Conservation (phyloP, 495 filamentous ascomycete genomes). For the Hypoxylon cercidicola region DNA sequence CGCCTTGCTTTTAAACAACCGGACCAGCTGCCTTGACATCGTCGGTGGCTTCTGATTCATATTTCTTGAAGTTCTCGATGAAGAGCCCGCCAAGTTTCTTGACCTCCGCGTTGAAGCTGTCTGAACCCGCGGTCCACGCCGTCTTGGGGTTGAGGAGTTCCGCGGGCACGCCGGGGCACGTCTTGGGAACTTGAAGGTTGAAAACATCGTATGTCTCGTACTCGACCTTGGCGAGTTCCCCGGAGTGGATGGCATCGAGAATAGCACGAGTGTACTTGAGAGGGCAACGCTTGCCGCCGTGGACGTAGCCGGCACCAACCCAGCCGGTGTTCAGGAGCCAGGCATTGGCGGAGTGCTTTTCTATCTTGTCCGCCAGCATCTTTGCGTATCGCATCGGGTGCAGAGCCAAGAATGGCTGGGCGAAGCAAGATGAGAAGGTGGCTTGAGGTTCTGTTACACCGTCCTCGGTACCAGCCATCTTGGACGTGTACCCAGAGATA, state of each 20-base stretch:
- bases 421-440: constrained; percentile 99
- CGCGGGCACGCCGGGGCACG: constrained; percentile 83
- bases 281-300: constrained; percentile 97
- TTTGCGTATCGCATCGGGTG: constrained; percentile 99
- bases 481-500: constrained; percentile 99
- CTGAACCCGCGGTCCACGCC: constrained; percentile 82
- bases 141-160: constrained; percentile 95
- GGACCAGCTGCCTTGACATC: constrained; percentile 82
- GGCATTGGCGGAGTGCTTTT: constrained; percentile 92
- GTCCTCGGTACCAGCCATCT: constrained; percentile 99
- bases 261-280: constrained; percentile 99
- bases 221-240: constrained; percentile 87
- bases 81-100: constrained; percentile 88
- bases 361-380: constrained; percentile 98
- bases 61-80: constrained; percentile 97
- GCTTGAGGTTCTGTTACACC: constrained; percentile 96
- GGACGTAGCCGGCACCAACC: constrained; percentile 94
- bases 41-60: constrained; percentile 82
- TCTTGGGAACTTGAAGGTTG: constrained; percentile 91
- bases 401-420: constrained; percentile 97
- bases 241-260: constrained; percentile 96
- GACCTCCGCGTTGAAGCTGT: constrained; percentile 86
- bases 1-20: constrained; percentile 47
- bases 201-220: constrained; percentile 97
- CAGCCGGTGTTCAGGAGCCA: constrained; percentile 99